Evolutionary conservation across 2,329 filamentous ascomycete species (phyloP).

Genomic region (Nannizzia gypsea): DNA sequence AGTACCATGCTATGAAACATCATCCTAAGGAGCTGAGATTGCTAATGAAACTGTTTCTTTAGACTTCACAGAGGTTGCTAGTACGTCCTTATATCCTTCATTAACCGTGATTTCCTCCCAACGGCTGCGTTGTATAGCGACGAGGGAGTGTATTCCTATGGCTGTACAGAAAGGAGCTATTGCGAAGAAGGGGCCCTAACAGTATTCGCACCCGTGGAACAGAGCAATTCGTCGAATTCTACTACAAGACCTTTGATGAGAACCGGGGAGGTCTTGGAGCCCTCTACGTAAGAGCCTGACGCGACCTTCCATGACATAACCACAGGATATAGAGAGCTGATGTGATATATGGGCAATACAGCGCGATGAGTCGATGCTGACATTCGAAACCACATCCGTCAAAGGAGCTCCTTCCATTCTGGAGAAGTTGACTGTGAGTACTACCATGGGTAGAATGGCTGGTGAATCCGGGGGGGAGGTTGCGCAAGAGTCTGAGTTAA

Average conservation of each 20-base stretch:
- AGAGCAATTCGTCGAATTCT: constrained; percentile 84
- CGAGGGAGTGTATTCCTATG: neutral
- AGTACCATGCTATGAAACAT: neutral
- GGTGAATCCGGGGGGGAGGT: neutral
- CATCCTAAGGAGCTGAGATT: neutral
- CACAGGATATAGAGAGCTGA: neutral
- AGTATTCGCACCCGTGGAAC: constrained; percentile 15
- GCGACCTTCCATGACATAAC: neutral
- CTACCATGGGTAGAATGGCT: neutral
- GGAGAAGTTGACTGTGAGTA: constrained; percentile 66
- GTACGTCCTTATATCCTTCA: constrained; percentile 22
- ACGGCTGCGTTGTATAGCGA: neutral
- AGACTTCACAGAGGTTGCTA: constrained; percentile 31
- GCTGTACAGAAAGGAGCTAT: constrained; percentile 26
- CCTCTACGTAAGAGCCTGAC: constrained; percentile 58
- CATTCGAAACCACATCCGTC: constrained; percentile 64
- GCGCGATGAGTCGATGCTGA: constrained; percentile 81
- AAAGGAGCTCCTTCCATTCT: constrained; percentile 56
- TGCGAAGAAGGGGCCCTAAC: constrained; percentile 37
- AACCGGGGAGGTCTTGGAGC: constrained; percentile 52
- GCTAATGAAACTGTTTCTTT: neutral
- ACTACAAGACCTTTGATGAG: constrained; percentile 77
- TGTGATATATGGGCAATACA: constrained; percentile 27
- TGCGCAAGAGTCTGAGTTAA: constrained; percentile 1
- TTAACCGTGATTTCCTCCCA: neutral